Conservation (phyloP, 345 rosid genomes). For the Pistacia integerrima region DNA sequence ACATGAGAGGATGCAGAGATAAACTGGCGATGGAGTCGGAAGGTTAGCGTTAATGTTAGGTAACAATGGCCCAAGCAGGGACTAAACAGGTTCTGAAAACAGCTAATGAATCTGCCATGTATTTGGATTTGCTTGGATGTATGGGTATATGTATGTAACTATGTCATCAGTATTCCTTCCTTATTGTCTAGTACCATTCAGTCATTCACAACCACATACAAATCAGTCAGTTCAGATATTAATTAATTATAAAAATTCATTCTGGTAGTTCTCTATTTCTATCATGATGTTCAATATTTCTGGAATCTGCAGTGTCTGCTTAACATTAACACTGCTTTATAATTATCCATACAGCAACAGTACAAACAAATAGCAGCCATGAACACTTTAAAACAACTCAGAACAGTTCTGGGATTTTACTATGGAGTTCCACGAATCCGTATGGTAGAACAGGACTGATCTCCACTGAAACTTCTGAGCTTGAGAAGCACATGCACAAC, state of each 20-base stretch:
- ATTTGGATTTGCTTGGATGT: neutral
- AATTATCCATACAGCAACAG: neutral
- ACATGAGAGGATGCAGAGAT: neutral
- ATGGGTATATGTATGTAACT: too few relatives aligned
- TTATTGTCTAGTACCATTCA: neutral
- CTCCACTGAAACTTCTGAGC: conserved; percentile 36
- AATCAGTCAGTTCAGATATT: neutral
- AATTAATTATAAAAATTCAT: neutral
- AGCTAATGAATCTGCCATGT: neutral
- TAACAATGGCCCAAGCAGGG: neutral
- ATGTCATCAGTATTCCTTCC: neutral
- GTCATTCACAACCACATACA: neutral
- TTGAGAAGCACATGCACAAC: conserved; percentile 52
- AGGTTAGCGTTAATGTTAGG: neutral
- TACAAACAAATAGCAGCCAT: neutral
- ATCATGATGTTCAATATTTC: neutral
- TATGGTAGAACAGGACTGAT: conserved; percentile 6
- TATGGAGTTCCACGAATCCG: conserved; percentile 17
- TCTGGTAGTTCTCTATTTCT: neutral
- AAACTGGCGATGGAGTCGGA: neutral
- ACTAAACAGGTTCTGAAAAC: neutral
- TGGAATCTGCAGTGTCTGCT: neutral
- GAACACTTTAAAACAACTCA: neutral
- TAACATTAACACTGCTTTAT: neutral
- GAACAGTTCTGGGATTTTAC: neutral